These are phyloP conservation scores for Endocalyx cinctus DNA, from an alignment of 2,329 filamentous ascomycete genomes.

Conservation along the genomic window DNA sequence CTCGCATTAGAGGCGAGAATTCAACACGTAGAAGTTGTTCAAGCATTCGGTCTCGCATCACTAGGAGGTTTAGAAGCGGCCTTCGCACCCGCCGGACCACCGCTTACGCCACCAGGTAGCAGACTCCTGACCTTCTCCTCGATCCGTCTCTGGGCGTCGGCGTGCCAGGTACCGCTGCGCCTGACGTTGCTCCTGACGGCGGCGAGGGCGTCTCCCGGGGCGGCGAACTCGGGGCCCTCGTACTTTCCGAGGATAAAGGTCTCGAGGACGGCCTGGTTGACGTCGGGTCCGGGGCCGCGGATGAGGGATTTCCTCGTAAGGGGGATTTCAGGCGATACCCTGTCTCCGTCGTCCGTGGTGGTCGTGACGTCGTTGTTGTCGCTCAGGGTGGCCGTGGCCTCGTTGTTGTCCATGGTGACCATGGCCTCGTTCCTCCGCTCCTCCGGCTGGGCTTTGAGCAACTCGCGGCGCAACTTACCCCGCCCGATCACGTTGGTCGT, in stretches of 20 bases:
- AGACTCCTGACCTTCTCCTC: slow-evolving; percentile 23
- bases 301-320: too few species aligned
- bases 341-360: too few species aligned
- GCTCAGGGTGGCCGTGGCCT: neutral
- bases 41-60: slow-evolving; percentile 10
- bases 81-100: too few species aligned
- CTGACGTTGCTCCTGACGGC: slow-evolving; percentile 32
- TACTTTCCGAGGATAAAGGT: slow-evolving; percentile 34
- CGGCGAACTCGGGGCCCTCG: slow-evolving; percentile 24
- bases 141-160: slow-evolving; percentile 16
- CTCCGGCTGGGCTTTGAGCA: slow-evolving; percentile 2
- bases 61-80: neutral
- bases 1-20: too few species aligned
- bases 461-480: slow-evolving; percentile 11
- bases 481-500: slow-evolving; percentile 12
- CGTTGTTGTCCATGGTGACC: too few species aligned
- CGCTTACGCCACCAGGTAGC: slow-evolving; percentile 11
- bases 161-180: slow-evolving; percentile 28
- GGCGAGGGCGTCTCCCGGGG: slow-evolving; percentile 22
- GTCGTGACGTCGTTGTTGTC: too few species aligned
- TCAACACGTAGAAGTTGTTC: too few species aligned
- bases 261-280: slow-evolving; percentile 30
- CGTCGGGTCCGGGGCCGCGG: slow-evolving; percentile 12
- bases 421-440: too few species aligned
- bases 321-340: too few species aligned